Base-by-base conservation (phyloP, 2,329 filamentous ascomycete species). In the Meredithiella fracta region DNA sequence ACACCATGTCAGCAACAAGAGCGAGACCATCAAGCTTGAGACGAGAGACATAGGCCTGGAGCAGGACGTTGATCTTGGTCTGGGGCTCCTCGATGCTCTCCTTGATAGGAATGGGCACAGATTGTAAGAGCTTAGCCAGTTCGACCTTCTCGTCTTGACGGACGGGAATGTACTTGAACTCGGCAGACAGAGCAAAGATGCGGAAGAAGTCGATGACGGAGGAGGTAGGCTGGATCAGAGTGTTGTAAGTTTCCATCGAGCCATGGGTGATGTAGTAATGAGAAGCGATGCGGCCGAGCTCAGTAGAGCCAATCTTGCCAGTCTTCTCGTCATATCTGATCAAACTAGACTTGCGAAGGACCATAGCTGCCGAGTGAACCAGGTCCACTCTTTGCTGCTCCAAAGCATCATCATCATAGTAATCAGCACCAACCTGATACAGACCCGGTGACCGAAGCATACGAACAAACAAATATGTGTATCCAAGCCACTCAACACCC, bases 81-180 rank as follows among this genome's bases (percentile, higher is more conserved):
- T 95, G 89, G 1, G 92, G 83, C 69, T 98, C 92, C 66, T 98
- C 92, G 53, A 97, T 90, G 63, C 88, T 88, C 70, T 98, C 92
- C 69, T 98, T 98, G 62, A 98, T 89, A 3, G 92, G 92, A 56
- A 98, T 89, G 1, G 92, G 92, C 0, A 98, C 92, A 61, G 86
- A 79, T 8, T 85, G 84, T 22, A 98, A 75, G 31, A 98, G 74
- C 67, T 97, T 96, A 3, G 89, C 89, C 54, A 98, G 75, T 68
- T 98, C 92, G 31, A 98, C 75, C 72, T 97, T 97, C 73, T 98
- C 92, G 64, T 98, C 92, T 65, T 96, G 90, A 44, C 92, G 85
- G 37, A 98, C 91, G 1, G 92, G 92, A 44, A 98, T 98, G 68
- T 94, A 98, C 69, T 96, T 97, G 76, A 98, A 98, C 68, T 98